Percentiles rank a stretch among this genome's conserved stretches.
These are phyloP conservation scores for Candida glaebosa DNA, from an alignment of 805 yeast genomes.

Conservation along the genomic window DNA sequence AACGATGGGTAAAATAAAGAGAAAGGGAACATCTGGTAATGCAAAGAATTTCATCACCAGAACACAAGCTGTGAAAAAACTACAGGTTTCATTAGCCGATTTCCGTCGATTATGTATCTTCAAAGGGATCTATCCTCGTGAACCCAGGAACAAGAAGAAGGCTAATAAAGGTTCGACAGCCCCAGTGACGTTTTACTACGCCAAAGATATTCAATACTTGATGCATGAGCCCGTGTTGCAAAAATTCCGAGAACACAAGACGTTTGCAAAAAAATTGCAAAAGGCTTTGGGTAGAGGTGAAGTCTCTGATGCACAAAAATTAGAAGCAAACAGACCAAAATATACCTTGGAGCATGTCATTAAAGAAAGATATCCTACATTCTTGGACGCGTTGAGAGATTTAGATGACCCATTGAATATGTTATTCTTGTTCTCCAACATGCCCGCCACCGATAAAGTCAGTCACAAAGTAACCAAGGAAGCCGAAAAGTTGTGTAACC, in stretches of 20 bases:
- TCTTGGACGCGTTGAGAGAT: conserved; percentile 87
- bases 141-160: conserved; percentile 91
- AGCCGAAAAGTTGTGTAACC: conserved; percentile 82
- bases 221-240: conserved; percentile 91
- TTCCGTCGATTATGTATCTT: conserved; percentile 96
- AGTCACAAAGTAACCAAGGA: conserved; percentile 79
- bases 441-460: conserved; percentile 90
- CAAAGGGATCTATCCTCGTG: conserved; percentile 97
- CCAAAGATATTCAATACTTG: conserved; percentile 91
- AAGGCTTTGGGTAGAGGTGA: conserved; percentile 92
- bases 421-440: conserved; percentile 88
- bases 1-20: conserved; percentile 64
- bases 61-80: conserved; percentile 87
- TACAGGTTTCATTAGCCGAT: conserved; percentile 93
- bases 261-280: conserved; percentile 86
- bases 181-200: conserved; percentile 89
- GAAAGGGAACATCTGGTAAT: conserved; percentile 81
- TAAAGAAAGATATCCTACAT: conserved; percentile 94
- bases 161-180: conserved; percentile 98
- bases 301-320: conserved; percentile 77
- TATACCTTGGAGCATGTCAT: conserved; percentile 87
- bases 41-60: conserved; percentile 92
- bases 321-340: conserved; percentile 76
- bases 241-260: conserved; percentile 93
- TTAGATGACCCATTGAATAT: conserved; percentile 93